Evolutionary conservation across 2,329 filamentous ascomycete genomes (phyloP), one percentile per base, ranked within the genome.

Genomic region (Talaromyces sp.): DNA sequence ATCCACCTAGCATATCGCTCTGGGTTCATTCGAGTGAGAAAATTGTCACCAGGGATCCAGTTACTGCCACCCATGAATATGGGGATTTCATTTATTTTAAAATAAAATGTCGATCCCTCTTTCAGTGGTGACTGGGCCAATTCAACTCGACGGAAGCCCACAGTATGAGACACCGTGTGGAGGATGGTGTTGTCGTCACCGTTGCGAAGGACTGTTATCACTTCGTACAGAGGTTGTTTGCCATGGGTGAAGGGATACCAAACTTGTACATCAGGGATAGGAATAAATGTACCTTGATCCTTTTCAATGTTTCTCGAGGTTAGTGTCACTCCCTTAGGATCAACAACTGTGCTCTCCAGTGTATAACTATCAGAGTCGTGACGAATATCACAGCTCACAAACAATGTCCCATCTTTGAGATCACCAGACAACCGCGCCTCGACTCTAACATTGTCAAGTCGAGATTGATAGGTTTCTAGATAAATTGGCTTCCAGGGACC

Each of bases 1-100:
- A 85, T 70, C 82, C 82, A 85, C 60, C 78, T 79, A 12, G 75
- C 72, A 66, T 85, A 85, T 52, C 73, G 77, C n/a, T 78, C 74
- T 40, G 73, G 68, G 0, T 75, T 76, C 44, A 85, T 78, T 5
- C 81, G 73, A 1, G 82, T 79, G 1, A 80, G 80, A 65, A 85
- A 81, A 56, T 75, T 81, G 65, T 85, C 82, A 0, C 79, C 81
- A 10, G 84, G 83, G 54, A 86, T 85, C 83, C 83, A 86, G 68
- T 83, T 80, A 27, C 81, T 82, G 14, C 83, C 83, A 44, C 82
- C 81, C 59, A 80, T 83, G 67, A 85, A 85, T 6, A 85, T 80
- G 72, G 85, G 78, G 42, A 84, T 71, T 23, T 82, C 83, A 65
- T 87, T 87, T 63, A 87, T 78, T 47, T 83, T 78, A 64, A 85